Percentiles rank a stretch among this genome's conserved stretches.
Conservation (phyloP, 2,329 filamentous ascomycete species). For the Arachnopeziza araneosa region DNA sequence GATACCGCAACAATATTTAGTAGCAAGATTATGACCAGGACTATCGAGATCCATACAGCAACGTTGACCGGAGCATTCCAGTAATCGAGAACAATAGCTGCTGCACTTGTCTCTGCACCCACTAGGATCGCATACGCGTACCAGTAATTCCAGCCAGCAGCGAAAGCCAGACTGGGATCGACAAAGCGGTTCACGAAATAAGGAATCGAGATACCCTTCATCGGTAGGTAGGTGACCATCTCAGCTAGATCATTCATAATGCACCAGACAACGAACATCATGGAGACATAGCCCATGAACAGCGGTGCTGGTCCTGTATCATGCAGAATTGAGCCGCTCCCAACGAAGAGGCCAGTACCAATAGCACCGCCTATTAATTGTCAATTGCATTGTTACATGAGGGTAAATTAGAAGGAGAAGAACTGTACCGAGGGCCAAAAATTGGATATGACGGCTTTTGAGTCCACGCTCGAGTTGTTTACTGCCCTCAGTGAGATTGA, state of each 20-base stretch:
- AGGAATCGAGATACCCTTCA: slow-evolving; percentile 51
- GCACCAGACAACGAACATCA: slow-evolving; percentile 49
- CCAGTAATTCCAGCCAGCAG: slow-evolving; percentile 33
- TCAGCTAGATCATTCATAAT: slow-evolving; percentile 51
- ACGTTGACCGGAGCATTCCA: slow-evolving; percentile 49
- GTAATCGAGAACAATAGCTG: slow-evolving; percentile 53
- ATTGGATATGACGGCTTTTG: slow-evolving; percentile 56
- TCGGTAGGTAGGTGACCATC: slow-evolving; percentile 49
- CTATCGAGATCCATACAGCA: slow-evolving; percentile 36
- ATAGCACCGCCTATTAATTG: slow-evolving; percentile 43
- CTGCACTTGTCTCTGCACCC: slow-evolving; percentile 52
- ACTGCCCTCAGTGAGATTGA: slow-evolving; percentile 32
- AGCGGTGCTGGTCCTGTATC: slow-evolving; percentile 58
- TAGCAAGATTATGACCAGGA: slow-evolving; percentile 31
- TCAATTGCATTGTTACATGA: slow-evolving; percentile 1
- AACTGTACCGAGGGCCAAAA: slow-evolving; percentile 48
- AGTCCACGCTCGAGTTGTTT: slow-evolving; percentile 48
- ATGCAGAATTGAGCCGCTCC: slow-evolving; percentile 51
- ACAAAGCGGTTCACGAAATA: slow-evolving; percentile 52
- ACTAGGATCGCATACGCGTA: slow-evolving; percentile 48
- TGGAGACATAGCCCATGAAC: slow-evolving; percentile 60
- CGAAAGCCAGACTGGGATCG: slow-evolving; percentile 31
- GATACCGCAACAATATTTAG: slow-evolving; percentile 54
- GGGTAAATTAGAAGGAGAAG: neutral
- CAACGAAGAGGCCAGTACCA: slow-evolving; percentile 60